These are phyloP conservation scores for Nakaseomyces uthaithaninus DNA, from an alignment of 1,139 yeast species.

Conservation along the genomic window DNA sequence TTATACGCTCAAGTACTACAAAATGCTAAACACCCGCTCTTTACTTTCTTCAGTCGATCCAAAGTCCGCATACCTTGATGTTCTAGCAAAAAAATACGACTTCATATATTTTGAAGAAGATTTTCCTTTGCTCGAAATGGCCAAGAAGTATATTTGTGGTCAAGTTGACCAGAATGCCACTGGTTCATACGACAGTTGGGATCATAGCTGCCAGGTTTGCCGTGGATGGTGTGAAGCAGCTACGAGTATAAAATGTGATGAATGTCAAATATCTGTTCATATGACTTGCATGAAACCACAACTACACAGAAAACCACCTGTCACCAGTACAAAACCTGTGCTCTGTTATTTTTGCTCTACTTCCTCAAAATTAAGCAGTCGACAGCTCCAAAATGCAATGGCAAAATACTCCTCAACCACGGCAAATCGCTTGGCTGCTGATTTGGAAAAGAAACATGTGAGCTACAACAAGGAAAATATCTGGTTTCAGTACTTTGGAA, in stretches of 20 bases:
- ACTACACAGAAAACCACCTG: conserved; percentile 53
- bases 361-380: not conserved
- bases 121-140: conserved; percentile 23
- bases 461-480: conserved; percentile 17
- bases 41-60: conserved; percentile 47
- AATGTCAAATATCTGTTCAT: conserved; percentile 63
- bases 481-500: conserved; percentile 30
- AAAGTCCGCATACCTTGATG: conserved; percentile 44
- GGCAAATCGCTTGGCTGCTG: conserved; percentile 9
- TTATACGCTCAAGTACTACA: conserved; percentile 77
- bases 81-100: conserved; percentile 59
- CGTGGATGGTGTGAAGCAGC: conserved; percentile 73
- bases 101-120: conserved; percentile 62
- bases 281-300: conserved; percentile 87
- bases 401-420: conserved; percentile 8
- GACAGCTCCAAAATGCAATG: conserved; percentile 2
- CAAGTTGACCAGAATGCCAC: conserved; percentile 1
- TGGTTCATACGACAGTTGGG: conserved; percentile 26
- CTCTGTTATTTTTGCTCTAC: not conserved
- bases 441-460: conserved; percentile 9
- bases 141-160: conserved; percentile 21
- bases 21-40: conserved; percentile 55
- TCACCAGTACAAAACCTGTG: not conserved
- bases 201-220: conserved; percentile 57
- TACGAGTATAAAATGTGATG: conserved; percentile 79